Base-by-base conservation (phyloP, 805 yeast genomes). In the Teunomyces cretensis region DNA sequence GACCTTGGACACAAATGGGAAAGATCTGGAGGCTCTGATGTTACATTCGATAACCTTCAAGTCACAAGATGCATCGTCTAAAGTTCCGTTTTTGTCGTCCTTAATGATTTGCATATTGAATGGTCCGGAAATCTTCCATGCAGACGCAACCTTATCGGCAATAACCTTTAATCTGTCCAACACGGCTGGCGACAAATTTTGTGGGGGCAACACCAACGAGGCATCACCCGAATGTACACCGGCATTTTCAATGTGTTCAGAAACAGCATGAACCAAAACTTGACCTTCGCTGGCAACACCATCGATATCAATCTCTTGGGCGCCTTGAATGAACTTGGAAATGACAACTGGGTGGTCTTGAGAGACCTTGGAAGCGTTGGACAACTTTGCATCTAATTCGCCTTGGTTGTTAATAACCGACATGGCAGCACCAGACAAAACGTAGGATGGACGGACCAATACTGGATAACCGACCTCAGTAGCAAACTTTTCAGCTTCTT, bases 151-250 rank as follows among this genome's bases (percentile, higher is more conserved):
- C 74, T 89, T 91, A 59, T 85, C 92, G 46, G 98, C 91, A 58
- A 90, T 90, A 41, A 78, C 89, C 70, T 88, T 88, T 56, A 92
- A 76, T 62, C 97, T 80, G 19, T 58, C 70, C 78, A 91, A 75
- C 42, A 83, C 76, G 13, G 70, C 75, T 39, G 83, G 83, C 37
- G 83, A 81, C 50, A 94, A 75, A 48, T 76, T 72, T 67, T 85
- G 96, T 22, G 99, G 98, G 48, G 99, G 99, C 48, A 94, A 78
- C 41, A 92, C 83, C 61, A 92, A 80, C 26, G 98, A 90, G 44
- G 99, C 99, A 71, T 92, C 99, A 69, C 99, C 99, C 42, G 97
- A 91, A 74, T 92, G 99, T 47, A 94, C 86, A 77, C 99, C 99
- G 8, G 99, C 99, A 61, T 91, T 90, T 73, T 92, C 99, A 61